These are phyloP conservation scores for Neurospora cerealis DNA, from an alignment of 495 filamentous ascomycete genomes.

Conservation along the genomic window DNA sequence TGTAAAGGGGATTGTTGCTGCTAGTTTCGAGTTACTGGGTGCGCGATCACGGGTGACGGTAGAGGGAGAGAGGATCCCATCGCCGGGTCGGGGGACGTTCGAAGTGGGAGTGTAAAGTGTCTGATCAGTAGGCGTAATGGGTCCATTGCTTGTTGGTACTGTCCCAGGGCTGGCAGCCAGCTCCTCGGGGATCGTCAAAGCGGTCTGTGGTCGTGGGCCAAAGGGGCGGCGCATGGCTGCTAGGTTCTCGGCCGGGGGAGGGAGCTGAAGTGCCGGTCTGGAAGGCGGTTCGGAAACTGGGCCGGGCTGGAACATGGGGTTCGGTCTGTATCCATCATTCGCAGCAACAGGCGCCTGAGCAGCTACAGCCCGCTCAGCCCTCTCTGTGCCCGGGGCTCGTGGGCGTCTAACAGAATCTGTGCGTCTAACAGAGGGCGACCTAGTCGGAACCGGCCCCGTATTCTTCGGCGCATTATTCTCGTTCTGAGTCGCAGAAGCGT, in stretches of 20 bases:
- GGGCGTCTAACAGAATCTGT: background rate
- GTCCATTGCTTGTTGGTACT: background rate
- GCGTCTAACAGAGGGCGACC: background rate
- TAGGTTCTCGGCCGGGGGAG: background rate
- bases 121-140: conserved; percentile 6
- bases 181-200: background rate
- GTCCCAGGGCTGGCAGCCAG: background rate
- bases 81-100: background rate
- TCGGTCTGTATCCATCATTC: conserved; percentile 9
- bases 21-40: conserved; percentile 2
- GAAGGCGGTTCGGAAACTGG: background rate
- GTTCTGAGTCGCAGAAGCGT: background rate
- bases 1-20: conserved; percentile 34
- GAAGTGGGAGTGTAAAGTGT: background rate
- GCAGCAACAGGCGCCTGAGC: background rate
- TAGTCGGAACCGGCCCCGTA: background rate
- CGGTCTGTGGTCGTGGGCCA: conserved; percentile 1
- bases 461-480: background rate
- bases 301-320: conserved; percentile 14
- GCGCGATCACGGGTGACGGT: conserved; percentile 9
- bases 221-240: conserved; percentile 1
- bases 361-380: background rate
- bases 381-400: background rate
- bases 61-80: conserved; percentile 2
- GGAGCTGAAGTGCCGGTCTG: background rate